phyloP scores from a whole-genome alignment of 306 rosid genomes.

The Crataegus laevigata region DNA sequence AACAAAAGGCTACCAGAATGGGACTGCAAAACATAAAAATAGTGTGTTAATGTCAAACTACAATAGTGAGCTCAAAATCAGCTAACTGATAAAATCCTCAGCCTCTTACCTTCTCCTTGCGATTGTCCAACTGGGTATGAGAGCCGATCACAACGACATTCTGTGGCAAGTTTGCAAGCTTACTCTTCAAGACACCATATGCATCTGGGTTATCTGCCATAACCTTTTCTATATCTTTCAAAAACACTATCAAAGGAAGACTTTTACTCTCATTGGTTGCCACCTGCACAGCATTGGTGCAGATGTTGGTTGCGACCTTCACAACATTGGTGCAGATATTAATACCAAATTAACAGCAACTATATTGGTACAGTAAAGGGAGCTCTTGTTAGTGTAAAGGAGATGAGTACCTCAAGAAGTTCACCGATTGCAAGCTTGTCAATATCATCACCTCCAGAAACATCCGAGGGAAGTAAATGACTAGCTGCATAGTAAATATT shows the following conservation, averaged over 20 bases:
- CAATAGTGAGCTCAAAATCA: not conserved
- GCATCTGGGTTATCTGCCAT: constrained; percentile 52
- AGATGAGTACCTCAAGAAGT: constrained; percentile 63
- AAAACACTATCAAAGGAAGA: constrained; percentile 58
- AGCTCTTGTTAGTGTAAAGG: too few species aligned
- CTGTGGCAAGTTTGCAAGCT: constrained; percentile 62
- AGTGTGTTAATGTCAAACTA: not conserved
- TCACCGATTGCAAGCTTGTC: constrained; percentile 73
- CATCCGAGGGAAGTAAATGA: constrained; percentile 57
- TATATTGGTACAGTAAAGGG: constrained; percentile 6
- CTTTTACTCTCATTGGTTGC: constrained; percentile 56
- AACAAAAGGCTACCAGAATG: constrained; percentile 80
- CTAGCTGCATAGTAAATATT: constrained; percentile 40
- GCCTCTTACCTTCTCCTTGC: constrained; percentile 70
- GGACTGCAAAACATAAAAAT: constrained; percentile 36
- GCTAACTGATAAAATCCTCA: constrained; percentile 5
- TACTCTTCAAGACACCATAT: constrained; percentile 47
- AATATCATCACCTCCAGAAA: constrained; percentile 64
- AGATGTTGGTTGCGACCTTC: too few species aligned
- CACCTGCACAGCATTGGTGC: constrained; percentile 32
- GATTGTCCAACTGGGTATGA: constrained; percentile 73
- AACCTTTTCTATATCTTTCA: constrained; percentile 86
- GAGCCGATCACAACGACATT: constrained; percentile 86
- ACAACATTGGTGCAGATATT: constrained; percentile 5
- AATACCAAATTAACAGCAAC: constrained; percentile 17